Evolutionary conservation across 2,329 filamentous ascomycete species (phyloP).

Genomic region (Aspergillus sp.): DNA sequence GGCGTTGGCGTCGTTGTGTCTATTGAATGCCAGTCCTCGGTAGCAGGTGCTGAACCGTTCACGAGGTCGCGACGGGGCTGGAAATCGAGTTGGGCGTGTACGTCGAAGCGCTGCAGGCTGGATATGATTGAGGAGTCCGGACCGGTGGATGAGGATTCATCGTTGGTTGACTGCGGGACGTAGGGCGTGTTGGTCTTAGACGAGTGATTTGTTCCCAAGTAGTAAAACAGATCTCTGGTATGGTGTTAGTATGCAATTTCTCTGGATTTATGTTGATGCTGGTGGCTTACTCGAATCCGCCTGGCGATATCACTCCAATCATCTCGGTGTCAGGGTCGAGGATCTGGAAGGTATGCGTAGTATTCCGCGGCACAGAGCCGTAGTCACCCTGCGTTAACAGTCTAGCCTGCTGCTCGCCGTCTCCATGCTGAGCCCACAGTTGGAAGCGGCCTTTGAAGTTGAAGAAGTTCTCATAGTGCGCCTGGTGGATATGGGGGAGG

Average conservation of each 20-base stretch:
- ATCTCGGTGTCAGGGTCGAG: constrained; percentile 51
- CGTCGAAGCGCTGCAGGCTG: constrained; percentile 43
- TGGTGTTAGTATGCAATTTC: too few species aligned
- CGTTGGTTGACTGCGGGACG: constrained; percentile 28
- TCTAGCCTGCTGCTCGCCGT: constrained; percentile 35
- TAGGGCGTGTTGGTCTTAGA: constrained; percentile 39
- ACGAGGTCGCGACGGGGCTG: constrained; percentile 41
- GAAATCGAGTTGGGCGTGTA: constrained; percentile 45
- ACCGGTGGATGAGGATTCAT: constrained; percentile 27
- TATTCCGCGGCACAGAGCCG: constrained; percentile 47
- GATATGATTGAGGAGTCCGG: constrained; percentile 34
- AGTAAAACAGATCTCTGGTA: constrained; percentile 42
- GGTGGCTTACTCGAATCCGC: constrained; percentile 45
- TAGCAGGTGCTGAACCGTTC: constrained; percentile 41
- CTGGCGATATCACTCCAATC: constrained; percentile 47
- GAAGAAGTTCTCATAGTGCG: constrained; percentile 51
- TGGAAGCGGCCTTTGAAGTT: constrained; percentile 46
- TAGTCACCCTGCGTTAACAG: constrained; percentile 48
- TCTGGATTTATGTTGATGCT: too few species aligned
- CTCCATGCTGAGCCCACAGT: constrained; percentile 44
- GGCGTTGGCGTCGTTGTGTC: neutral
- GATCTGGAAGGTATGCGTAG: constrained; percentile 51
- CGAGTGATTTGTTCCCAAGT: constrained; percentile 38
- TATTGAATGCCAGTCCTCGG: constrained; percentile 23
- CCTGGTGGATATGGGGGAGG: constrained; percentile 45